phyloP scores from a whole-genome alignment of 306 rosid genomes.

The Castanea crenata region DNA sequence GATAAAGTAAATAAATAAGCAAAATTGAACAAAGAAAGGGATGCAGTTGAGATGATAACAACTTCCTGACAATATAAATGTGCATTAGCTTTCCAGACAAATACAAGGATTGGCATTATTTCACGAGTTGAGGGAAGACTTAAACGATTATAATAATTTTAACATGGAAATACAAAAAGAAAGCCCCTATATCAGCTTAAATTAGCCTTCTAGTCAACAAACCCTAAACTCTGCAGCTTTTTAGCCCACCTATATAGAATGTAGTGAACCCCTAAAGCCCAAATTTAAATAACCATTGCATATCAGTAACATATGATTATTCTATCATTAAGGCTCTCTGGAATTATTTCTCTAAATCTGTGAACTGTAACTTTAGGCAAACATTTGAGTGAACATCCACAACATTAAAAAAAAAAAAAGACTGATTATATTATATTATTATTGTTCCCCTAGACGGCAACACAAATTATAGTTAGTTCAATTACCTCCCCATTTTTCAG shows the following conservation, averaged over 20 bases:
- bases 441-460: background rate
- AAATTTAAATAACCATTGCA: background rate
- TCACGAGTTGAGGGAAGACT: background rate
- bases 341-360: background rate
- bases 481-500: slow-evolving; percentile 94
- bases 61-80: slow-evolving; percentile 1
- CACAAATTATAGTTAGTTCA: background rate
- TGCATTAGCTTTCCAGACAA: background rate
- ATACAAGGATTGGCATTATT: background rate
- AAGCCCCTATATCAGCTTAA: background rate
- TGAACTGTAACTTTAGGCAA: background rate
- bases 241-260: background rate
- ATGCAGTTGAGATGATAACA: background rate
- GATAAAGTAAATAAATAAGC: slow-evolving; percentile 1
- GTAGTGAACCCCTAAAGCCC: no score
- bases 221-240: background rate
- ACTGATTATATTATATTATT: background rate
- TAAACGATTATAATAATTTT: background rate
- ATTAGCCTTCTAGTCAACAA: background rate
- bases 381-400: background rate
- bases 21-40: slow-evolving; percentile 1
- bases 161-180: background rate
- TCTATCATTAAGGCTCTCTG: background rate
- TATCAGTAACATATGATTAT: background rate
- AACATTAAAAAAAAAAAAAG: background rate